Evolutionary conservation across 805 yeast species (phyloP).

Genomic region (Metschnikowia corniflorae): DNA sequence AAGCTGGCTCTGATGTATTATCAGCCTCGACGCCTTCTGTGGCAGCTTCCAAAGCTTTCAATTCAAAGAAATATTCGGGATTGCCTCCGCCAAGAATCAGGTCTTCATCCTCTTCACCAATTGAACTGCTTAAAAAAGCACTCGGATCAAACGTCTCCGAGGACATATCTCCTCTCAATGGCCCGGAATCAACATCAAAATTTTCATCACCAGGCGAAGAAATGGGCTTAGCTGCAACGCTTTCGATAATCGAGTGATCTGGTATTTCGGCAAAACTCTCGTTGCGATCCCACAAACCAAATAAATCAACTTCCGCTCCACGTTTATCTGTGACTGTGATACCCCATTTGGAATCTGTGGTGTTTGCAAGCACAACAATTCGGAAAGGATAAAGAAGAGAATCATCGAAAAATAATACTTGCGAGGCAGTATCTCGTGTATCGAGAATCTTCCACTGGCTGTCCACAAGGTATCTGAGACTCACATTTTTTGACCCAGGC

Average conservation of each 20-base stretch:
- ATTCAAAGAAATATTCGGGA: too few relatives aligned
- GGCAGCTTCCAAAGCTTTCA: too few relatives aligned
- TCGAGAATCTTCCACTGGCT: background rate
- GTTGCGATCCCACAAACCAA: slow-evolving; percentile 1
- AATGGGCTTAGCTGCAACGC: too few relatives aligned
- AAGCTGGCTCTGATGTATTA: too few relatives aligned
- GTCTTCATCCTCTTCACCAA: too few relatives aligned
- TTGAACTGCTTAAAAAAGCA: too few relatives aligned
- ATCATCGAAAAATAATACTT: background rate
- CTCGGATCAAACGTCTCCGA: too few relatives aligned
- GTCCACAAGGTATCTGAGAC: background rate
- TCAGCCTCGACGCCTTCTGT: too few relatives aligned
- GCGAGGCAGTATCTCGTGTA: background rate
- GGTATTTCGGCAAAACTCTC: background rate
- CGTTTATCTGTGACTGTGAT: background rate
- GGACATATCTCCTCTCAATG: too few relatives aligned
- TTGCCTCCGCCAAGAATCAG: too few relatives aligned
- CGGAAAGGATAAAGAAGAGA: background rate
- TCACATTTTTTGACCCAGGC: background rate
- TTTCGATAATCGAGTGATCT: background rate
- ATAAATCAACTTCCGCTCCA: background rate
- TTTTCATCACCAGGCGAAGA: background rate
- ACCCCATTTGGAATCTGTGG: background rate
- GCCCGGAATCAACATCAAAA: background rate
- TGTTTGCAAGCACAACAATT: background rate